Evolutionary conservation across 352 stramenopile species (phyloP).

Genomic region (Globisporangium barbulae): DNA sequence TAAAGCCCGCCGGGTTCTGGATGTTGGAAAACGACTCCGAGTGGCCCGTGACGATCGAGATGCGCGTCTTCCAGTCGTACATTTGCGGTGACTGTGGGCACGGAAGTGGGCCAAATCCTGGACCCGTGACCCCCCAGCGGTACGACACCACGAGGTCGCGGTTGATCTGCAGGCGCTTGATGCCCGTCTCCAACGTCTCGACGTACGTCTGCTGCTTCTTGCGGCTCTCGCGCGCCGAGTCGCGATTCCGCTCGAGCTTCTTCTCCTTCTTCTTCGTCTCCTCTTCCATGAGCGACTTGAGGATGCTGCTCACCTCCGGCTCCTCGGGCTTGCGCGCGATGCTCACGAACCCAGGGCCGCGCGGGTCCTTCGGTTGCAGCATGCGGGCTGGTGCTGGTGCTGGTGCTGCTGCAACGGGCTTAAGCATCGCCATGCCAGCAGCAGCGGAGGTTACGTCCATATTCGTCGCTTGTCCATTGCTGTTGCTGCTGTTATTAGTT

Average conservation of each 20-base stretch:
- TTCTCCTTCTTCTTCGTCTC: constrained; percentile 89
- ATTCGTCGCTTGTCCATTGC: constrained; percentile 1
- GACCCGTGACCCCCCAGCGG: constrained; percentile 62
- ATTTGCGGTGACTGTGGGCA: constrained; percentile 49
- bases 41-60: constrained; percentile 64
- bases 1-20: constrained; percentile 65
- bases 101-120: constrained; percentile 35
- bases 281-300: constrained; percentile 86
- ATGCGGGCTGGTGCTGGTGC: constrained; percentile 13
- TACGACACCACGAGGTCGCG: constrained; percentile 69
- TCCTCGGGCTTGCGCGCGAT: constrained; percentile 82
- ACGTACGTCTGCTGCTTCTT: constrained; percentile 89
- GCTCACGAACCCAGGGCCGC: constrained; percentile 52
- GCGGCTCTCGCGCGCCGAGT: constrained; percentile 79
- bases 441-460: constrained; percentile 9
- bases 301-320: constrained; percentile 77
- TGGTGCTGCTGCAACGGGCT: constrained; percentile 20
- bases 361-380: constrained; percentile 46
- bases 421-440: constrained; percentile 20
- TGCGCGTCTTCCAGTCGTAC: constrained; percentile 58
- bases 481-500: background rate
- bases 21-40: constrained; percentile 65
- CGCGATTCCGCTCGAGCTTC: constrained; percentile 86
- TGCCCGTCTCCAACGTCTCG: constrained; percentile 81
- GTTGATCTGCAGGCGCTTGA: constrained; percentile 85